phyloP scores from a whole-genome alignment of 1,139 yeast species.

The Scheffersomyces illinoinensis region DNA sequence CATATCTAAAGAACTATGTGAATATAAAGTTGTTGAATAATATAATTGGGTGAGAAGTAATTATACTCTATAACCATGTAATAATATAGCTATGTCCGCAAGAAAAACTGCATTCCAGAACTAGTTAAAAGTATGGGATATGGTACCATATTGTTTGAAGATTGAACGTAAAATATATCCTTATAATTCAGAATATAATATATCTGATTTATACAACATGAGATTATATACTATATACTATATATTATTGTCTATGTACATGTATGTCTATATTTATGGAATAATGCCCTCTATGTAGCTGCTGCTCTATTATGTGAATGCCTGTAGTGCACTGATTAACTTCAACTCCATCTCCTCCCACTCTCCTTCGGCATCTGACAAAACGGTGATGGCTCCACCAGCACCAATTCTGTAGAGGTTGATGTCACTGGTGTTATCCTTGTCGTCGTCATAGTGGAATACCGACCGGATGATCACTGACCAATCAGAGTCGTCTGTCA shows the following conservation, averaged over 20 bases:
- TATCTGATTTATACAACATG: no score
- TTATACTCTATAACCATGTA: no score
- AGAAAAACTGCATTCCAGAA: no score
- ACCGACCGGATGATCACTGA: slow-evolving; percentile 89
- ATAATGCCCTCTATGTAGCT: background rate
- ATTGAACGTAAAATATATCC: no score
- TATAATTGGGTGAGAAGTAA: no score
- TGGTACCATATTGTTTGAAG: no score
- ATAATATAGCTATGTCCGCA: no score
- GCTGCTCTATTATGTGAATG: slow-evolving; percentile 32
- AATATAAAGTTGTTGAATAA: no score
- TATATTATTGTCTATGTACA: background rate
- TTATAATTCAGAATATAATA: no score
- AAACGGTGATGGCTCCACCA: slow-evolving; percentile 95
- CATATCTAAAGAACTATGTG: no score
- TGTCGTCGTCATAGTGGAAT: slow-evolving; percentile 61
- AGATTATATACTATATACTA: background rate
- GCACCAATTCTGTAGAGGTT: slow-evolving; percentile 88
- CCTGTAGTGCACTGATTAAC: slow-evolving; percentile 73
- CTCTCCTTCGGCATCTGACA: slow-evolving; percentile 79
- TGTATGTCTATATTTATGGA: background rate
- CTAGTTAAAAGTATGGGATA: no score
- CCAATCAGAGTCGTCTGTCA: slow-evolving; percentile 91
- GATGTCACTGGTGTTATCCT: slow-evolving; percentile 27
- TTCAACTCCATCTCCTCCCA: slow-evolving; percentile 92